Evolutionary conservation across 2,329 filamentous ascomycete species (phyloP).

Genomic region (Dryadomyces quercus-mongolicae): DNA sequence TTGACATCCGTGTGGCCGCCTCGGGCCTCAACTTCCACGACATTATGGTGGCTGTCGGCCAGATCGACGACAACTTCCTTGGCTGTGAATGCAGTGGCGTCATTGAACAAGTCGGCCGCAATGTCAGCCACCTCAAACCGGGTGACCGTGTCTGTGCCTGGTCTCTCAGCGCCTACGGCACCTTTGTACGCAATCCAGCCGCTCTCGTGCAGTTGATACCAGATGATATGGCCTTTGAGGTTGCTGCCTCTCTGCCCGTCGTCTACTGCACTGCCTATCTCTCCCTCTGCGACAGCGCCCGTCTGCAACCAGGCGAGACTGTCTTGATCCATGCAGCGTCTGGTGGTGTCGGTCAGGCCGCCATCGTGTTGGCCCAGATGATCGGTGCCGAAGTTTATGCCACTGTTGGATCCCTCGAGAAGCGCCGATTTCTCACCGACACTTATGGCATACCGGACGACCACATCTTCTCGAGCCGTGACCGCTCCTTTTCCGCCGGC

Average conservation of each 20-base stretch:
- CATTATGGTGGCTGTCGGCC: slow-evolving; percentile 18
- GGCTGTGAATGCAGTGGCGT: slow-evolving; percentile 19
- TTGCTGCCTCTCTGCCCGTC: slow-evolving; percentile 24
- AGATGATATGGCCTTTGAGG: background rate
- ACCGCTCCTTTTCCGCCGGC: slow-evolving; percentile 18
- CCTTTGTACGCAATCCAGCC: background rate
- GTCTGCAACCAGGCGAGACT: slow-evolving; percentile 23
- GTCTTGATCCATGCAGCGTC: slow-evolving; percentile 28
- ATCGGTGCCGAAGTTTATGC: slow-evolving; percentile 28
- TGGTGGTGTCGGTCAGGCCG: slow-evolving; percentile 26
- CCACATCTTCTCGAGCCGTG: slow-evolving; percentile 23
- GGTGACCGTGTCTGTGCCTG: slow-evolving; percentile 20
- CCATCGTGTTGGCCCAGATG: slow-evolving; percentile 25
- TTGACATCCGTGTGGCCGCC: slow-evolving; percentile 15
- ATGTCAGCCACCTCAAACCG: slow-evolving; percentile 11
- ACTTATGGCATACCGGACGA: slow-evolving; percentile 24
- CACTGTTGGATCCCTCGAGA: slow-evolving; percentile 27
- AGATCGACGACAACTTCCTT: slow-evolving; percentile 8
- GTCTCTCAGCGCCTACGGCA: background rate
- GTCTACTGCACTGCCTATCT: slow-evolving; percentile 29
- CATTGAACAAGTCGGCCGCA: slow-evolving; percentile 11
- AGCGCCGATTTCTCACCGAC: slow-evolving; percentile 25
- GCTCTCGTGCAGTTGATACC: background rate
- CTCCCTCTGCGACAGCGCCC: slow-evolving; percentile 24
- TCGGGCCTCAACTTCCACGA: slow-evolving; percentile 24